phyloP scores from a whole-genome alignment of 192 early-diverging fungal genomes.

The Piromyces finnis region DNA sequence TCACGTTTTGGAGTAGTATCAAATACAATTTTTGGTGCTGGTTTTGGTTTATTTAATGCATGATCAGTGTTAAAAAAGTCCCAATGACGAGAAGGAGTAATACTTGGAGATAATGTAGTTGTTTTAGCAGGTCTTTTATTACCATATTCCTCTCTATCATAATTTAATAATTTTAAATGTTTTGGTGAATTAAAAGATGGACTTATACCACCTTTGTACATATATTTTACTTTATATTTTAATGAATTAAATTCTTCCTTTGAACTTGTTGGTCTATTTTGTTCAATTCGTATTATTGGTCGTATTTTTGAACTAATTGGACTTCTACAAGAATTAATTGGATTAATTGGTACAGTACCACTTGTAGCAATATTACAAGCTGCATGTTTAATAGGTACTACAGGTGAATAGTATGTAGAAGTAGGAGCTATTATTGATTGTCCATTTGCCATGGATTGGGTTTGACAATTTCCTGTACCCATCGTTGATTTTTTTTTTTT shows the following conservation, averaged over 20 bases:
- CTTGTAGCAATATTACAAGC: background rate
- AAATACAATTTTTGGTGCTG: background rate
- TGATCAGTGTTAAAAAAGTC: background rate
- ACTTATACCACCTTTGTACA: background rate
- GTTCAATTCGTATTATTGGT: background rate
- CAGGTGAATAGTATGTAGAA: background rate
- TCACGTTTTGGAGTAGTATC: background rate
- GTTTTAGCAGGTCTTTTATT: background rate
- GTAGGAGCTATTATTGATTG: background rate
- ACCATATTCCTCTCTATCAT: background rate
- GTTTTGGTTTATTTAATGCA: background rate
- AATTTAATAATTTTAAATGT: background rate
- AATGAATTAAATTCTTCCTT: background rate
- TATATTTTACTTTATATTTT: background rate
- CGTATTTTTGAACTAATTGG: background rate
- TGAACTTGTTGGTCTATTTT: background rate
- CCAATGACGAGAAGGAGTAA: background rate
- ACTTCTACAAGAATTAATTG: background rate
- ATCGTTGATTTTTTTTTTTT: background rate
- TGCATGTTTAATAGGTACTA: background rate
- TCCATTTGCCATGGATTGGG: background rate
- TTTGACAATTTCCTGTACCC: background rate
- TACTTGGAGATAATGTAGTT: background rate
- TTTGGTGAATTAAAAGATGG: background rate
- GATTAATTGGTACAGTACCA: background rate